A percentile compares a stretch with the other conserved stretches of the same genome.
Conservation (phyloP, 768 basidiomycete genomes). For the Guyanaporus albipodus region DNA sequence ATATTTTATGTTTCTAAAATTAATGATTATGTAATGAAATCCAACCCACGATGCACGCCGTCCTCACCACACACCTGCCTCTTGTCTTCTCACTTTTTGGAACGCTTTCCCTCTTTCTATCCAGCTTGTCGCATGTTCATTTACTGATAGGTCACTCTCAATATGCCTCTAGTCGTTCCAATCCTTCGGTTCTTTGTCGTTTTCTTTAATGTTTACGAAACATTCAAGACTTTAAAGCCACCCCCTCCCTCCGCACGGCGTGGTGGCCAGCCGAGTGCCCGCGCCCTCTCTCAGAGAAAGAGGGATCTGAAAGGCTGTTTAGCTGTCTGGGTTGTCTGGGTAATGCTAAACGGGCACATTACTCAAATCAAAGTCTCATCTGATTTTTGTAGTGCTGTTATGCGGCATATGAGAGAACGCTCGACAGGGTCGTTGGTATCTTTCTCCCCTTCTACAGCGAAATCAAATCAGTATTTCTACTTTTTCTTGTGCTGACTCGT, state of each 20-base stretch:
- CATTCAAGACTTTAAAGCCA: conserved; percentile 75
- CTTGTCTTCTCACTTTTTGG: neutral
- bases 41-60: conserved; percentile 11
- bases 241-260: conserved; percentile 50
- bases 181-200: conserved; percentile 65
- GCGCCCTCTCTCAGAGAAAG: conserved; percentile 72
- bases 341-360: conserved; percentile 33
- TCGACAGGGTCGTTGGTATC: conserved; percentile 61
- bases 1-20: too few species aligned
- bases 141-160: conserved; percentile 3
- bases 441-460: conserved; percentile 84
- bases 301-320: conserved; percentile 82
- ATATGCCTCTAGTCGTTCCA: conserved; percentile 68
- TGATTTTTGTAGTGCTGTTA: conserved; percentile 54
- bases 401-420: conserved; percentile 59
- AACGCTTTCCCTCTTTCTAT: conserved; percentile 2
- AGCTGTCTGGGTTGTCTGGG: conserved; percentile 86
- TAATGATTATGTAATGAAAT: too few species aligned
- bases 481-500: conserved; percentile 75
- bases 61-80: too few species aligned
- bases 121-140: conserved; percentile 6
- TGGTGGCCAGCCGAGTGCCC: conserved; percentile 57
- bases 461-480: conserved; percentile 65
- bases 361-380: conserved; percentile 9
- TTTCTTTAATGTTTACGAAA: conserved; percentile 77